phyloP scores from a whole-genome alignment of 805 yeast genomes.

The Candida sithepensis region DNA sequence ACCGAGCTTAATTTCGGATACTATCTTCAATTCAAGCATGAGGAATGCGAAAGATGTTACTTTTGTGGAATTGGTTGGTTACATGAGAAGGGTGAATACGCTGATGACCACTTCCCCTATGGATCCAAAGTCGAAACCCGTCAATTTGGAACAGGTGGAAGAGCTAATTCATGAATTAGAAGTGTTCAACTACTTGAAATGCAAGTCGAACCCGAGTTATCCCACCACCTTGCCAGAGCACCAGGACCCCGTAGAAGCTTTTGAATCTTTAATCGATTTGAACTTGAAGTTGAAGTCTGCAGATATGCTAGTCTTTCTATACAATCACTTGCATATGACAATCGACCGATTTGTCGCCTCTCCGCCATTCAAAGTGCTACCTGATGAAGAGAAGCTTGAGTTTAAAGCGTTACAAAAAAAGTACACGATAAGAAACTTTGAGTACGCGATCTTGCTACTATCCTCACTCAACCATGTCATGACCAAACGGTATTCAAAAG shows the following conservation, averaged over 20 bases:
- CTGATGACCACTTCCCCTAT: not conserved
- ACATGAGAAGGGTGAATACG: not conserved
- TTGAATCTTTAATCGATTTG: slow-evolving; percentile 1
- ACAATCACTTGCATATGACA: slow-evolving; percentile 13
- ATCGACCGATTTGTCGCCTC: slow-evolving; percentile 9
- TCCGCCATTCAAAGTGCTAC: slow-evolving; percentile 6
- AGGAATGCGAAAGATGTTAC: not conserved
- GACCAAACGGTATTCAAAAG: slow-evolving; percentile 6
- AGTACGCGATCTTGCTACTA: slow-evolving; percentile 16
- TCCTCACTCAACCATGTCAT: slow-evolving; percentile 17
- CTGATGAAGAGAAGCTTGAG: slow-evolving; percentile 6
- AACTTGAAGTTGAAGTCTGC: slow-evolving; percentile 15
- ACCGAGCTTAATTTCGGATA: slow-evolving; percentile 12
- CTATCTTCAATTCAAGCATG: not conserved
- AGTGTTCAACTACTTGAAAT: slow-evolving; percentile 8
- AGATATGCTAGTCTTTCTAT: slow-evolving; percentile 21
- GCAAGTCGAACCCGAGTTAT: slow-evolving; percentile 4
- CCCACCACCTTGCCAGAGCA: not conserved
- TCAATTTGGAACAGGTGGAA: slow-evolving; percentile 16
- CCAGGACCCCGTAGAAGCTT: too few relatives aligned
- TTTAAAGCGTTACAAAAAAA: slow-evolving; percentile 8
- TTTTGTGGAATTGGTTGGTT: not conserved
- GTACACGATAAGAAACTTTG: slow-evolving; percentile 16
- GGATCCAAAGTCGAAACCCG: not conserved
- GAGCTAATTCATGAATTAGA: slow-evolving; percentile 17